These are phyloP conservation scores for Colletotrichum noveboracense DNA, from an alignment of 2,329 filamentous ascomycete species.

Conservation along the genomic window DNA sequence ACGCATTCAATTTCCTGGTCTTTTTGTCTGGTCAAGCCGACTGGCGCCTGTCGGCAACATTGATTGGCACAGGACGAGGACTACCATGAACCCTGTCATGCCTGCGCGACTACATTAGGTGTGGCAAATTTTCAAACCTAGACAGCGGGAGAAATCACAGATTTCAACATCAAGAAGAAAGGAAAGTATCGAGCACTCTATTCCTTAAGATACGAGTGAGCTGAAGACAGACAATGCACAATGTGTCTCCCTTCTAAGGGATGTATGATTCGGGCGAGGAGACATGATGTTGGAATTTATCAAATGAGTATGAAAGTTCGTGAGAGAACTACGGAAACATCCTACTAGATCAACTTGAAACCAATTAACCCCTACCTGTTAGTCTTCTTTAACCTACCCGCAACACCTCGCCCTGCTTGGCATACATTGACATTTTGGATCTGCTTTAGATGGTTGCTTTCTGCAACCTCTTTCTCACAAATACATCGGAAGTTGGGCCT, in stretches of 20 bases:
- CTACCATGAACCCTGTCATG: neutral
- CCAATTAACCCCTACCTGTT: neutral
- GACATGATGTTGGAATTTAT: neutral
- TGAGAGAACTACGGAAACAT: neutral
- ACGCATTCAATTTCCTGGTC: neutral
- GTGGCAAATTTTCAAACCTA: neutral
- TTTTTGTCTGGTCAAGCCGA: neutral
- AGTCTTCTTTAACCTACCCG: neutral
- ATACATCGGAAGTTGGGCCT: neutral
- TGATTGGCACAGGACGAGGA: neutral
- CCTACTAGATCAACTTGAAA: neutral
- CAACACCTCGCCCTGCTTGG: neutral
- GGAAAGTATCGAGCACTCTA: fast-evolving
- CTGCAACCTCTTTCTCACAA: neutral
- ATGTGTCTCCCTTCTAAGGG: fast-evolving
- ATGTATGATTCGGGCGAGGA: neutral
- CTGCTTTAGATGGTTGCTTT: neutral
- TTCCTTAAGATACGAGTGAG: neutral
- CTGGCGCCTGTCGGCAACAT: neutral
- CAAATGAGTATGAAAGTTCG: neutral
- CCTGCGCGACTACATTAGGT: neutral
- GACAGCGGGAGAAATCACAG: fast-evolving
- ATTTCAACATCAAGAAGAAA: neutral
- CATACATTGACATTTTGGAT: neutral
- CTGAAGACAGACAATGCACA: neutral